phyloP scores from a whole-genome alignment of 169 alveolate species.

The Plasmodium chabaudi region DNA sequence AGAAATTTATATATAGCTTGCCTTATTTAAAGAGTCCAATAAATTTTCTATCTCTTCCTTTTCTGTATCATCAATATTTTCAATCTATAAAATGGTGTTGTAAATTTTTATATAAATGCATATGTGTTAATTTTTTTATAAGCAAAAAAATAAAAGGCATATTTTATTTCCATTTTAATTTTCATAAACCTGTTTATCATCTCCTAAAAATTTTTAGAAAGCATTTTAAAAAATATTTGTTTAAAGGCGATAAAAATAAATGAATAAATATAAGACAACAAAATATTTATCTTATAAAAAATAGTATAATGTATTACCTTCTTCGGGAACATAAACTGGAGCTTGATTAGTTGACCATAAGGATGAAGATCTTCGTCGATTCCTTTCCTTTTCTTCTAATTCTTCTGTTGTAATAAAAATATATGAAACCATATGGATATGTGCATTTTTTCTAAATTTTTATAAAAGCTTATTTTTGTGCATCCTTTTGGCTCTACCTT shows the following conservation, averaged over 20 bases:
- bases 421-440: not conserved
- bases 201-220: constrained; percentile 5
- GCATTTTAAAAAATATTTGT: not conserved
- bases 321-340: constrained; percentile 44
- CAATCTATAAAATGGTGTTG: not conserved
- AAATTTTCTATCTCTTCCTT: constrained; percentile 51
- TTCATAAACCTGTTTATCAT: constrained; percentile 23
- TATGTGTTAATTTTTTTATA: not conserved
- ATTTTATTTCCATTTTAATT: not conserved
- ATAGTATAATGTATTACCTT: not conserved
- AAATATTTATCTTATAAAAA: not conserved
- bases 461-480: not conserved
- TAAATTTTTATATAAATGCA: constrained; percentile 4
- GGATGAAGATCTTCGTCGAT: constrained; percentile 44
- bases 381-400: constrained; percentile 58
- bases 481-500: constrained; percentile 10
- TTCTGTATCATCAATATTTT: constrained; percentile 29
- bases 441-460: not conserved
- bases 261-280: not conserved
- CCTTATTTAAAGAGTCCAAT: constrained; percentile 68
- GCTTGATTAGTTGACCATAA: constrained; percentile 39
- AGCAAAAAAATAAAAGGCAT: too few species aligned
- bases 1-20: not conserved
- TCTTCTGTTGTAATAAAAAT: constrained; percentile 26
- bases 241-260: not conserved